A percentile compares a stretch with the other conserved stretches of the same genome.
Evolutionary conservation across 345 rosid species (phyloP).

Genomic region (Sapria himalayana): DNA sequence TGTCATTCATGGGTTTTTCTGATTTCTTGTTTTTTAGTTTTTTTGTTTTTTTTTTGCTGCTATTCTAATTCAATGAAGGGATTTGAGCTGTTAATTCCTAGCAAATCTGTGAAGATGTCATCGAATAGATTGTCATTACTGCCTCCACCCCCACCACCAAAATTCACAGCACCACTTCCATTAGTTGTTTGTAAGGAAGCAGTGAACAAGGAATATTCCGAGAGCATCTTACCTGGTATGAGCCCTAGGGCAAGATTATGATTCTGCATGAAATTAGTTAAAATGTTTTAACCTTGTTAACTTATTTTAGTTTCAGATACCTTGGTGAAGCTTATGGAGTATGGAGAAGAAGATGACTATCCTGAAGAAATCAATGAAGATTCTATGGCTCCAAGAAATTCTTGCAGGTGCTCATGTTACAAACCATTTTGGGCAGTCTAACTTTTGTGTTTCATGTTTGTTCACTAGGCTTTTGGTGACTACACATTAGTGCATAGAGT

Average conservation of each 20-base stretch:
- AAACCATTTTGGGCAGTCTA: slow-evolving; percentile 62
- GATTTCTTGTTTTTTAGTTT: no score
- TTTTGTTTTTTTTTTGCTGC: no score
- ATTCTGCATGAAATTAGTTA: no score
- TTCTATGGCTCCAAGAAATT: slow-evolving; percentile 7
- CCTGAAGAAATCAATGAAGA: slow-evolving; percentile 20
- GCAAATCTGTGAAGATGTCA: slow-evolving; percentile 15
- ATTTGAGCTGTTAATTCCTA: slow-evolving; percentile 12
- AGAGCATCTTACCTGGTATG: neutral
- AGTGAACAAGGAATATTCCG: no score
- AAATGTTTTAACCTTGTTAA: no score
- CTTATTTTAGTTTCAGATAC: slow-evolving; percentile 39
- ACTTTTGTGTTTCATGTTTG: slow-evolving; percentile 2
- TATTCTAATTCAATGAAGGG: slow-evolving; percentile 23
- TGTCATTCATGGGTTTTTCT: no score
- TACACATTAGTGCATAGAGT: no score
- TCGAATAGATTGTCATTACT: slow-evolving; percentile 19
- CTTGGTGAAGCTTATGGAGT: slow-evolving; percentile 58
- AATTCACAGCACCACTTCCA: slow-evolving; percentile 20
- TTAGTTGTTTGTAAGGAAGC: no score
- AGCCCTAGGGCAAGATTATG: no score
- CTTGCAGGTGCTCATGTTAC: slow-evolving; percentile 6
- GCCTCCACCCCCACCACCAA: slow-evolving; percentile 31
- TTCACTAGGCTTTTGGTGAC: no score
- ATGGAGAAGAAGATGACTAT: slow-evolving; percentile 60